Evolutionary conservation across 495 filamentous ascomycete genomes (phyloP), one percentile per base, ranked within the genome.

Genomic region (Tetracladium marchalianum): DNA sequence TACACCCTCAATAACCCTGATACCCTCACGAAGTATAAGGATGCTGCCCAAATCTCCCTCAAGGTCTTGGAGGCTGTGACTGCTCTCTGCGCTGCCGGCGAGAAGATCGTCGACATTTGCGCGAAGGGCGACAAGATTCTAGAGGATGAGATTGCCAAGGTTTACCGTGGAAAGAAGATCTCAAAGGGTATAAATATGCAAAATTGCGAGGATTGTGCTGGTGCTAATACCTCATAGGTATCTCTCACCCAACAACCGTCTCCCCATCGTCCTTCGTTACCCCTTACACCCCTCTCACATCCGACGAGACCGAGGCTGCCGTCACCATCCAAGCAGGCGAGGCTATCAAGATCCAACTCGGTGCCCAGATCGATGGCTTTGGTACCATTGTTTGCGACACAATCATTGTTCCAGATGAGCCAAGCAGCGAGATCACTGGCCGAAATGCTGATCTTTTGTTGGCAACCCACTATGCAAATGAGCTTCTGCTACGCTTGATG

Each of bases 21-120:
- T 58, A 95, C 89, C 53, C 76, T 98, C 54, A 95, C 93, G 64
- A 98, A 97, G 73, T 98, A 98, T 75, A 97, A 94, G 76, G 87
- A 83, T 52, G 93, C 92, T 34, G 92, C 86, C 41, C 73, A 79
- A 56, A 97, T 98, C 67, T 92, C 92, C 33, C 86, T 95, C 62
- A 92, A 87, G 69, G 90, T 93, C 50, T 80, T 98, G 35, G 85
- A 89, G 49, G 81, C 83, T 50, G 90, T 98, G 49, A 72, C 73
- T 35, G 72, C 87, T 78, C 77, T 79, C 69, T 92, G 87, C 57
- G 63, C 82, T 40, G 84, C 92, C 53, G 92, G 87, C 57, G 82
- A 79, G 66, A 96, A 92, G 70, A 87, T 97, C 49, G 73, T 96
- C 44, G 80, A 83, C 56, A 75, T 97, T 64, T 98, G 92, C 72